Base-by-base conservation (phyloP, 129 eudicot genomes). In the Centrapalus pauciflorus region DNA sequence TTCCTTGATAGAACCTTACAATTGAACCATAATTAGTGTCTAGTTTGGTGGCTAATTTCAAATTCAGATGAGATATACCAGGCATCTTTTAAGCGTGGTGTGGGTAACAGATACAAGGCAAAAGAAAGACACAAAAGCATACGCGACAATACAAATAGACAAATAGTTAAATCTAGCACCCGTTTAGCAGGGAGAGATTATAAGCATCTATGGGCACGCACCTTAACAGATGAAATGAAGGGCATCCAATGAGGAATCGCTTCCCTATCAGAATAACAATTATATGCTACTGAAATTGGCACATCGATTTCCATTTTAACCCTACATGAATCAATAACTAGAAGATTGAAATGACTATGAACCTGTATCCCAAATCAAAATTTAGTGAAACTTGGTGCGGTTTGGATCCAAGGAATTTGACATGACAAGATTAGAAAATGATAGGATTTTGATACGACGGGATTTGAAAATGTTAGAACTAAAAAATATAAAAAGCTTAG, bases 161-260 rank as follows among this genome's bases (percentile, higher is more conserved):
- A 67, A 21, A 57, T 7, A 7, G 5, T 10, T 3, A 45, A 7
- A 19, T 26, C n/a, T 7, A 32, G 30, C 40, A 65, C 45, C 17
- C 8, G 37, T 4, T 11, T n/a, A 8, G 33, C 40, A 57, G 11
- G 60, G 40, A 76, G 23, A 64, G 41, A 54, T 52, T 9, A 4
- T 28, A 61, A 14, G 61, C 32, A 38, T 21, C 23, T 29, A 23
- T 9, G 30, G 17, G 72, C 48, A 61, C 55, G 23, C 11, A 92
- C 96, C 95, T 86, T 76, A 10, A 93, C 99, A 52, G 96, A 66
- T 28, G 99, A 86, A 82, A 94, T 94, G 84, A 94, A 89, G 27
- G 99, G 99, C 99, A 94, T 94, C 99, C 99, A 94, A 35, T 61
- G 81, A 61, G 99, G 94, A 63, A 94, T 94, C 38, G 95, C 82